Evolutionary conservation across 352 stramenopile genomes (phyloP).

Genomic region (Peronospora destructor): DNA sequence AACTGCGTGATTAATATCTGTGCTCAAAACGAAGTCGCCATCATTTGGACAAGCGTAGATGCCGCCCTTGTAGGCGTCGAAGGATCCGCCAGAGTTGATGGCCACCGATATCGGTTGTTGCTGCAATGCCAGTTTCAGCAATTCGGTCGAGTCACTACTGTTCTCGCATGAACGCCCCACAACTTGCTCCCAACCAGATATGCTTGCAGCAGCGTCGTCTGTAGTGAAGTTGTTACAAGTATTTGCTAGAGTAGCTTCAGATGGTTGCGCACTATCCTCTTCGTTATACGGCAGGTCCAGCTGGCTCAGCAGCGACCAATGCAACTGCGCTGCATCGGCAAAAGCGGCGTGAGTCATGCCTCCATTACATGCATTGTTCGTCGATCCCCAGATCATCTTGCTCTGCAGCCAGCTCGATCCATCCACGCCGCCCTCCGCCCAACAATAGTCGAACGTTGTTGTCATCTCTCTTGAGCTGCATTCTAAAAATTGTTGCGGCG

Average conservation of each 20-base stretch:
- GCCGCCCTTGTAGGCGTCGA: conserved; percentile 77
- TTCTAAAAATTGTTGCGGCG: conserved; percentile 72
- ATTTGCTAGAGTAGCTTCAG: conserved; percentile 21
- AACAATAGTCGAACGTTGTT: conserved; percentile 74
- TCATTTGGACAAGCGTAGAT: conserved; percentile 70
- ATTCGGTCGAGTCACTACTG: conserved; percentile 41
- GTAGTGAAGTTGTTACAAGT: conserved; percentile 35
- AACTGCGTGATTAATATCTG: conserved; percentile 63
- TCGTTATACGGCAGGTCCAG: conserved; percentile 65
- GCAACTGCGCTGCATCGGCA: conserved; percentile 43
- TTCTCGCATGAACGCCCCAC: conserved; percentile 50
- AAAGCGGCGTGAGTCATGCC: conserved; percentile 76
- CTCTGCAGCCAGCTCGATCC: conserved; percentile 50
- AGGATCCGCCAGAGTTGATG: conserved; percentile 66
- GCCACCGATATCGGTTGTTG: conserved; percentile 69
- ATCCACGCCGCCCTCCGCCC: conserved; percentile 39
- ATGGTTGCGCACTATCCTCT: conserved; percentile 30
- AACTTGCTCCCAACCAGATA: conserved; percentile 59
- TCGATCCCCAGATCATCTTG: conserved; percentile 68
- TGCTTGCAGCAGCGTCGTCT: conserved; percentile 46
- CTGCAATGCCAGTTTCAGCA: conserved; percentile 66
- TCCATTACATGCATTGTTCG: conserved; percentile 60
- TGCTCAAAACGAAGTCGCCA: conserved; percentile 52
- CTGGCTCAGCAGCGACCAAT: conserved; percentile 50
- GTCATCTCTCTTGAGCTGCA: conserved; percentile 68